A percentile compares a stretch with the other conserved stretches of the same genome.
phyloP scores from a whole-genome alignment of 495 filamentous ascomycete genomes.

The Choiromyces venosus region DNA sequence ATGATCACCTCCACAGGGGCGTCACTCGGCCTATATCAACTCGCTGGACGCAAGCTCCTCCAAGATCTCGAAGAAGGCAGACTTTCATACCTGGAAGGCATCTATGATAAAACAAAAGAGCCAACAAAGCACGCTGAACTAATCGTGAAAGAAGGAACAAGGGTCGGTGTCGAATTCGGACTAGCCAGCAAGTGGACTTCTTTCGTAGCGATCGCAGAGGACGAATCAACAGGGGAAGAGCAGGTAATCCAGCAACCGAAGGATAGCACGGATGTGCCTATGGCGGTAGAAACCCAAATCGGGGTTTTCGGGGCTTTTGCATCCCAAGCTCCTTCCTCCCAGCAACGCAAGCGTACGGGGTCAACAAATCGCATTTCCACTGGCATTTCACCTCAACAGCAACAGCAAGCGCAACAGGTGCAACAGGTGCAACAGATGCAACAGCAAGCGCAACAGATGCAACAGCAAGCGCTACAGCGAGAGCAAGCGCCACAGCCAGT shows the following conservation, averaged over 20 bases:
- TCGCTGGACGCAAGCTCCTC: constrained; percentile 62
- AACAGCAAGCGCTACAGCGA: neutral
- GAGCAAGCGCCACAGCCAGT: too few relatives aligned
- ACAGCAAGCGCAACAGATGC: neutral
- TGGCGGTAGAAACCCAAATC: neutral
- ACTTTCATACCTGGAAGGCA: constrained; percentile 53
- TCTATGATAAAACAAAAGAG: constrained; percentile 42
- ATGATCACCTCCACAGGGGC: constrained; percentile 45
- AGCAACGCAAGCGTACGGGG: too few relatives aligned
- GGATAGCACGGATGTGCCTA: neutral
- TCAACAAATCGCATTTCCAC: neutral
- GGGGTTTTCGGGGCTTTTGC: too few relatives aligned
- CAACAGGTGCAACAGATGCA: neutral
- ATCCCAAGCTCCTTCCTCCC: neutral
- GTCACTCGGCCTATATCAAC: constrained; percentile 53
- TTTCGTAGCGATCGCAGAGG: constrained; percentile 59
- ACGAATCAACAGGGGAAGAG: constrained; percentile 20
- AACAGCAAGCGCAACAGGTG: neutral
- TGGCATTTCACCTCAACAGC: neutral
- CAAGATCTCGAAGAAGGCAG: constrained; percentile 63
- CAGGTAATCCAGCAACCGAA: neutral
- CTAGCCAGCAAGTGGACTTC: constrained; percentile 64
- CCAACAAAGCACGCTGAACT: constrained; percentile 52
- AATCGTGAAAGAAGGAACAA: constrained; percentile 57
- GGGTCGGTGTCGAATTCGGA: constrained; percentile 59